Percentiles rank a stretch among this genome's conserved stretches.
Conservation (phyloP, 345 rosid species). For the Moricandia moricandioides region DNA sequence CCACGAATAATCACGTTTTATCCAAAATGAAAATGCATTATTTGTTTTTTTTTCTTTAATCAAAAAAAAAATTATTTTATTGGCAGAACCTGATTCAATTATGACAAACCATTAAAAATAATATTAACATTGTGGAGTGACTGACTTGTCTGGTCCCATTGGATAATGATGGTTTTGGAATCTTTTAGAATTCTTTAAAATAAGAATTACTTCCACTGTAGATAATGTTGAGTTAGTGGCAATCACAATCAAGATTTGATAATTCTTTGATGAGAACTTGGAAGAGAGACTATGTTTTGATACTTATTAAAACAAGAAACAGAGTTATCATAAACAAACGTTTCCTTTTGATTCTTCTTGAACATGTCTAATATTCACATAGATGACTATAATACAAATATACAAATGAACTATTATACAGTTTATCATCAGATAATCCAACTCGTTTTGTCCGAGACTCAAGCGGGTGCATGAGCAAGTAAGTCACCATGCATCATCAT, state of each 20-base stretch:
- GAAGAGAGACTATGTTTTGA: background rate
- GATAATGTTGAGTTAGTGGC: constrained; percentile 25
- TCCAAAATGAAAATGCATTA: background rate
- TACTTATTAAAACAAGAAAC: background rate
- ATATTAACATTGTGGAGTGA: background rate
- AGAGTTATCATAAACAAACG: background rate
- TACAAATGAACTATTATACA: constrained; percentile 22
- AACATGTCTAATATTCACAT: constrained; percentile 20
- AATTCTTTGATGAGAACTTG: background rate
- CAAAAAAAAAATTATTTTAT: background rate
- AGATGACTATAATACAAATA: background rate
- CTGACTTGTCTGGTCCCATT: constrained; percentile 26
- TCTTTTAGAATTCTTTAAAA: background rate
- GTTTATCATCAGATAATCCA: constrained; percentile 6
- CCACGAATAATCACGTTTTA: background rate
- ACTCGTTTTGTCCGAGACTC: constrained; percentile 8
- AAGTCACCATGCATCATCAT: background rate
- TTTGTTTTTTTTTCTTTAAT: background rate
- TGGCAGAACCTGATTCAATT: background rate
- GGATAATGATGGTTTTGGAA: constrained; percentile 29
- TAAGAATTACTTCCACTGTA: background rate
- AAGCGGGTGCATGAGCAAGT: background rate
- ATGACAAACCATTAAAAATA: background rate
- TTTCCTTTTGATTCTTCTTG: background rate
- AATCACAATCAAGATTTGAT: constrained; percentile 19